Base-by-base conservation (phyloP, 768 basidiomycete genomes). In the Pleurotus cornucopiae region DNA sequence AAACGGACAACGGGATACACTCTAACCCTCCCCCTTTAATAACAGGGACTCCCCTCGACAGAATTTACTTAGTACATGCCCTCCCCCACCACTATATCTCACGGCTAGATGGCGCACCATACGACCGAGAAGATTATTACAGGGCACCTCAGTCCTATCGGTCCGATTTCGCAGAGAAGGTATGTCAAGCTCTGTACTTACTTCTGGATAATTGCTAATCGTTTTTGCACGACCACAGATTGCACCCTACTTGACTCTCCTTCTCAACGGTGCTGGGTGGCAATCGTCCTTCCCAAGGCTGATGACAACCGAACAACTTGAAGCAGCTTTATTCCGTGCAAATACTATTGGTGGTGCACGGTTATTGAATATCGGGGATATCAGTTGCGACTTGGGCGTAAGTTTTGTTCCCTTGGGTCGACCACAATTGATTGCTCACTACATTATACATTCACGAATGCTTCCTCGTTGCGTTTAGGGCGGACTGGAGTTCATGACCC, bases 191-290 rank as follows among this genome's bases (percentile, higher is more conserved):
- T 47, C 9, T 4, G 26, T 13, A 34, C 14, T 14, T 4, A 23
- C n/a, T n/a, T 5, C 34, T 46, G 6, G 2, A 9, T 7, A 38
- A 30, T 21, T 25, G 23, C 4, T 25, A 25, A 25, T 5, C 5
- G 23, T 25, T 25, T 25, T 30, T 49, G 7, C 12, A 5, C 44
- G n/a, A 3, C 7, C n/a, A 6, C 7, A 94, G 89, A 76, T 95
- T 30, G 91, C 91, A 1, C 94, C 91, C 0, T 92, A 91, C 67
- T 75, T 93, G 3, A 91, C 90, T 0, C 79, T 95, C 5, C 79
- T 96, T 58, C 74, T 96, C 49, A 93, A 97, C 63, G 94, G 92
- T 12, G 81, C 86, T 0, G 93, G 92, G 26, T 96, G 94, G 94
- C 74, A 84, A 4, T 78, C 82, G 0, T 79, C 76, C 0, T 95